Base-by-base conservation (phyloP, 352 stramenopile genomes). In the Pythium aristosporum region DNA sequence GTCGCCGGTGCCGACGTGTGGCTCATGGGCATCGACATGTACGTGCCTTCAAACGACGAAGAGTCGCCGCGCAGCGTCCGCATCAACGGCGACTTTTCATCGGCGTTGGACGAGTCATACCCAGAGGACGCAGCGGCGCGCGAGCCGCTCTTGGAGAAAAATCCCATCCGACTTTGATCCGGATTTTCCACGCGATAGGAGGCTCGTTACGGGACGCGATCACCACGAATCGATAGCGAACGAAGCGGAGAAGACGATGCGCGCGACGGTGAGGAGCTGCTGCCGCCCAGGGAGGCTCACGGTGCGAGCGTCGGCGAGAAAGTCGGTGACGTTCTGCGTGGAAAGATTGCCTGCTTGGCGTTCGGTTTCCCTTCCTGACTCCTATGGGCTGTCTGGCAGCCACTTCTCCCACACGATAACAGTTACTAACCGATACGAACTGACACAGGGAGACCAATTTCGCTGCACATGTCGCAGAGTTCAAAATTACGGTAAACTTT, bases 71-170 rank as follows among this genome's bases (percentile, higher is more conserved):
- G 74, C 42, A 93, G 59, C 12, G 72, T 81, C 39, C 82, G 82
- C 39, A 94, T 67, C 49, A 92, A 69, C 57, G 85, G 85, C 51
- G 82, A 92, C 10, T 75, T 79, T 72, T 94, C 85, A 66, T 61
- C 61, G 42, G 61, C 52, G 23, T 58, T 59, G 9, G 43, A 52
- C 16, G 51, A 61, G 16, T 60, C 60, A 43, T 60, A 61, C 2
- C 50, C 60, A 1, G 51, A 41, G 15, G 49, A 11, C 12, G 41
- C 16, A 41, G 30, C 21, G 20, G 16, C 37, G n/a, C 39, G 39
- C 10, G 47, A 28, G 15, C 5, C 25, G 41, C 20, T 15, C 46
- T 51, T 51, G 23, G 48, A 50, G 49, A 65, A 57, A 6, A 57
- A 34, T 2, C 57, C 57, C 57, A 65, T 65, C 30, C 4, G n/a